Conservation (phyloP, 805 yeast species). For the Lachancea dasiensis region DNA sequence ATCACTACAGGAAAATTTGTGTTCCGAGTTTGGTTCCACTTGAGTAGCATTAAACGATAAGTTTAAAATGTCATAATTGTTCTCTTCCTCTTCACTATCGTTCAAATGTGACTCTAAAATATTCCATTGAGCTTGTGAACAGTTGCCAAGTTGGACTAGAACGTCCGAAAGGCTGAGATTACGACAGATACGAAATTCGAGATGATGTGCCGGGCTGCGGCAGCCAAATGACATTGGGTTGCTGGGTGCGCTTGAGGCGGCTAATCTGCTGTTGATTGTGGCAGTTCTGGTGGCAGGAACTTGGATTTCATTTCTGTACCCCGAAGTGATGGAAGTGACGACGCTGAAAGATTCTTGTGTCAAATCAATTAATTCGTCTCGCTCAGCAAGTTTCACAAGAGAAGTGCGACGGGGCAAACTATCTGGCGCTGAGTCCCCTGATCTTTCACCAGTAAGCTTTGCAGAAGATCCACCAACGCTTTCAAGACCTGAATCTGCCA, state of each 20-base stretch:
- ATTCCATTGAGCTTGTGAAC: not conserved
- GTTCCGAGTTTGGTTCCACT: too few species aligned
- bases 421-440: too few species aligned
- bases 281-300: constrained; percentile 31
- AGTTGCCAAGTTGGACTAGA: not conserved
- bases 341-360: constrained; percentile 29
- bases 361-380: constrained; percentile 22
- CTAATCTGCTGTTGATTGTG: constrained; percentile 11
- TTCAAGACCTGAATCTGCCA: too few species aligned
- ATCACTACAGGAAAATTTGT: too few species aligned
- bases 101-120: constrained; percentile 1
- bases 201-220: too few species aligned
- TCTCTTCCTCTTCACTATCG: constrained; percentile 10
- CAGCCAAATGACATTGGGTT: not conserved
- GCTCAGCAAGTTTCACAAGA: constrained; percentile 2
- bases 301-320: constrained; percentile 20
- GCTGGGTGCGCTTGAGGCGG: not conserved
- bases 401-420: too few species aligned
- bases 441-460: too few species aligned
- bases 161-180: not conserved
- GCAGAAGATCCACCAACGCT: too few species aligned
- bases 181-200: not conserved
- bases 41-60: too few species aligned
- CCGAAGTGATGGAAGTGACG: constrained; percentile 26
- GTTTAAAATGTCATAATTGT: constrained; percentile 1